Evolutionary conservation across 148 eudicot species (phyloP).

Genomic region (Chenopodium suecicum): DNA sequence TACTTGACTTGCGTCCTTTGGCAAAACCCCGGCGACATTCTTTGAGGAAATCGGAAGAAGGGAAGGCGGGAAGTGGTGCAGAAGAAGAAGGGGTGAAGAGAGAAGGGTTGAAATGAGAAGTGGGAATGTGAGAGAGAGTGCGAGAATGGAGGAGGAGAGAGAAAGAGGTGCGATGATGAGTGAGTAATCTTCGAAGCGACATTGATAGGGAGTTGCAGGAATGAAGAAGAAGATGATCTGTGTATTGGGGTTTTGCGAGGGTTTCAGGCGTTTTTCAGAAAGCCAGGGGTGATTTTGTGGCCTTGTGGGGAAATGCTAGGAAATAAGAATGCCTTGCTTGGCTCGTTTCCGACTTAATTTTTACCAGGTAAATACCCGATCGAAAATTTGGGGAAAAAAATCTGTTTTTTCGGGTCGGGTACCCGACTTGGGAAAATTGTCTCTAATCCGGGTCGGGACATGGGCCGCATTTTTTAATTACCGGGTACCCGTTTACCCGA

Average conservation of each 20-base stretch:
- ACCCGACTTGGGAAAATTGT: too few species aligned
- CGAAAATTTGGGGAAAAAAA: too few species aligned
- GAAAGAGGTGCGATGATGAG: constrained; percentile 19
- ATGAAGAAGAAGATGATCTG: not conserved
- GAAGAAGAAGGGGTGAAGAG: constrained; percentile 19
- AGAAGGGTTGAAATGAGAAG: constrained; percentile 22
- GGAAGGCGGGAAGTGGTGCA: constrained; percentile 21
- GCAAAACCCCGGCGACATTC: constrained; percentile 59
- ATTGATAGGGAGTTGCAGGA: not conserved
- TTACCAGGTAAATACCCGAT: too few species aligned
- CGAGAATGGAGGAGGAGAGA: constrained; percentile 27
- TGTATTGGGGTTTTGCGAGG: not conserved
- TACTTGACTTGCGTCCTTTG: constrained; percentile 71
- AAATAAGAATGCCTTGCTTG: too few species aligned
- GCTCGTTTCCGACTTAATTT: too few species aligned
- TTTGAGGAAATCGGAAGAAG: constrained; percentile 29
- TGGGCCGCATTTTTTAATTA: too few species aligned
- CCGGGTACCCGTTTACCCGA: too few species aligned
- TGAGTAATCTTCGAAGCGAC: constrained; percentile 25
- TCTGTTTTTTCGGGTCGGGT: too few species aligned
- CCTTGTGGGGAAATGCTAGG: too few species aligned
- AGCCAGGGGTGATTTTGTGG: too few species aligned
- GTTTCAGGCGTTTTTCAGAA: constrained; percentile 1
- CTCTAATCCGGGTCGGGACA: too few species aligned
- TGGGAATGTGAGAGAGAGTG: constrained; percentile 25